These are phyloP conservation scores for Thielaviopsis euricoi DNA, from an alignment of 2,329 filamentous ascomycete species.

Conservation along the genomic window DNA sequence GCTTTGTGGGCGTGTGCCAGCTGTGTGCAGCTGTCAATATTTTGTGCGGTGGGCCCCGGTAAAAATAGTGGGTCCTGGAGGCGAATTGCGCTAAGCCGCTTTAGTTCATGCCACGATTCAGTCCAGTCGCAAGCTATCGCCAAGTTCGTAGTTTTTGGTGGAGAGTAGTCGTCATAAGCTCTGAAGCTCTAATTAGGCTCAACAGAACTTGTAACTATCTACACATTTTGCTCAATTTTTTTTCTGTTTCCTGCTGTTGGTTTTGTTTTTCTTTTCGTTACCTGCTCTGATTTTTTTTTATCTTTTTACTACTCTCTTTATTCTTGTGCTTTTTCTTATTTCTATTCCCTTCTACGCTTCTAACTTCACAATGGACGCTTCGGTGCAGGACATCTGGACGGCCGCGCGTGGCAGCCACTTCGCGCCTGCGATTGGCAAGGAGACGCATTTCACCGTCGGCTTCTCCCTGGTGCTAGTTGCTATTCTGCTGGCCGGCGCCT, in stretches of 20 bases:
- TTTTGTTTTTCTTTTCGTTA: no score
- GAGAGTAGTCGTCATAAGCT: neutral
- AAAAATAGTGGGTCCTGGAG: neutral
- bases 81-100: constrained; percentile 6
- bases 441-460: constrained; percentile 66
- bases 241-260: no score
- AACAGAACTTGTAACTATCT: no score
- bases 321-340: neutral
- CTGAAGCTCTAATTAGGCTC: neutral
- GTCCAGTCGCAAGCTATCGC: constrained; percentile 5
- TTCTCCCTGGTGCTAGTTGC: constrained; percentile 59
- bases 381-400: constrained; percentile 83
- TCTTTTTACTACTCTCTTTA: no score
- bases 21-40: neutral
- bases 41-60: neutral
- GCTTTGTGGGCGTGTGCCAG: neutral
- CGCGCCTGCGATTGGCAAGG: constrained; percentile 62
- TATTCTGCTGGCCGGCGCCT: constrained; percentile 58
- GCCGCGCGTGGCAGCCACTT: constrained; percentile 79
- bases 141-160: neutral
- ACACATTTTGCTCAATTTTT: no score
- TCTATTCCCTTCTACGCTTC: constrained; percentile 1
- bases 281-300: no score
- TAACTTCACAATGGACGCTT: constrained; percentile 51
- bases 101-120: constrained; percentile 11